Evolutionary conservation across 2,329 filamentous ascomycete genomes (phyloP), one percentile per base, ranked within the genome.

Genomic region (Ophiostoma ips): DNA sequence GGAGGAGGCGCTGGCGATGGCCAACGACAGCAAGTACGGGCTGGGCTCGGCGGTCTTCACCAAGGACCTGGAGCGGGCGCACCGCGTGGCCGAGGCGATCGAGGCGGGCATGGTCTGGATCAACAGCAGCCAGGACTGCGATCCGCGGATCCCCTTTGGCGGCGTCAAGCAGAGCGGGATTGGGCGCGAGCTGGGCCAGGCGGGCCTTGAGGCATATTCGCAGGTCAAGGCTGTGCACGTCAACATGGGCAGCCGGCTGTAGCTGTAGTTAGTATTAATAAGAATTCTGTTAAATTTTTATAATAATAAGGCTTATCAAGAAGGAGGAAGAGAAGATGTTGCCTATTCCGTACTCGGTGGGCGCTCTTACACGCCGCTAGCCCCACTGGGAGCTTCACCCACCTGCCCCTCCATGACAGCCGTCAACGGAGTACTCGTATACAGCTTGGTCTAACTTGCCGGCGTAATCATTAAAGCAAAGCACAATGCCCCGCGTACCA

Each of bases 21-120:
- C 85, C 10, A 94, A 94, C 60, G 84, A 90, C 57, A 87, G 83
- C 1, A 83, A 87, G 47, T 92, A 88, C 60, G 87, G 86, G 3
- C 71, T 94, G 11, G 70, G 72, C 2, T 73, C 79, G 3, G 75
- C 84, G 0, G 75, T 94, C 2, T 94, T 87, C 62, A 88, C 85
- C 79, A 86, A 59, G 64, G 90, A 48, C 65, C 71, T 49, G 66
- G 70, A 41, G 80, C 71, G 0, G 60, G 50, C 45, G 12, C 19
- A 84, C 54, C 68, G 73, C 11, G 64, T 84, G n/a, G 79, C 81
- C 6, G 71, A 67, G 55, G 68, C 71, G 53, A 76, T 84, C 52
- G 79, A 90, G 60, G 73, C 75, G 24, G 87, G 79, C 9, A 75
- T 77, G 2, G 76, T 81, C 34, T 80, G 83, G 57, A 80, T 85